Evolutionary conservation across 768 basidiomycete species (phyloP), one percentile per base, ranked within the genome.

Genomic region (Naganishia randhawae): DNA sequence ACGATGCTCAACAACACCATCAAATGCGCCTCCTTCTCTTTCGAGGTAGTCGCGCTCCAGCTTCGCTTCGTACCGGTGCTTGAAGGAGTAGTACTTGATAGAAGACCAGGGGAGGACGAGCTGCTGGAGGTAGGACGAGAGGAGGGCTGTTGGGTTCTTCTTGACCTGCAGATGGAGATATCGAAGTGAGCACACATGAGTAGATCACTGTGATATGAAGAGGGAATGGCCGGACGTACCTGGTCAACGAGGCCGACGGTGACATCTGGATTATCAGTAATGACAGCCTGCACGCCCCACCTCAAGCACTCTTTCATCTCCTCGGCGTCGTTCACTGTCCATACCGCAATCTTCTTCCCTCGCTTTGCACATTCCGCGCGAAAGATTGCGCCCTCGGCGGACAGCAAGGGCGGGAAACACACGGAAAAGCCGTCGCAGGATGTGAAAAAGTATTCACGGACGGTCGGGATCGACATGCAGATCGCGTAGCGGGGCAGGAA

Each of bases 271-370:
- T 76, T 74, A 65, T 81, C 80, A 19, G 75, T 78, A 63, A 81
- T 76, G 33, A 80, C 71, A 67, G 75, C 73, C 50, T 69, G 66
- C 45, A 78, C 67, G 2, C 77, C 78, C 78, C 76, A 78, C 50
- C 78, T 76, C 17, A 75, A 75, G 69, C 81, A 82, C 55, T 81
- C 77, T 54, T 77, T 74, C 82, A 82, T 82, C 75, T 92, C 87
- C 64, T 86, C 86, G 11, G 87, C 87, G 52, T 88, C 84, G 75
- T 99, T 99, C 31, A 98, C 95, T 0, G 96, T 99, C 96, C 94
- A 97, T 3, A 92, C 91, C 85, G 94, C 88, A 66, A 98, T 73
- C 72, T 84, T 84, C 84, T 96, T 96, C 22, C 89, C 89, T 0
- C 86, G 69, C 37, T 37, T 16, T 72, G 74, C 2, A 62, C 86